Base-by-base conservation (phyloP, 2,329 filamentous ascomycete genomes). In the Microsporum ferrugineum region DNA sequence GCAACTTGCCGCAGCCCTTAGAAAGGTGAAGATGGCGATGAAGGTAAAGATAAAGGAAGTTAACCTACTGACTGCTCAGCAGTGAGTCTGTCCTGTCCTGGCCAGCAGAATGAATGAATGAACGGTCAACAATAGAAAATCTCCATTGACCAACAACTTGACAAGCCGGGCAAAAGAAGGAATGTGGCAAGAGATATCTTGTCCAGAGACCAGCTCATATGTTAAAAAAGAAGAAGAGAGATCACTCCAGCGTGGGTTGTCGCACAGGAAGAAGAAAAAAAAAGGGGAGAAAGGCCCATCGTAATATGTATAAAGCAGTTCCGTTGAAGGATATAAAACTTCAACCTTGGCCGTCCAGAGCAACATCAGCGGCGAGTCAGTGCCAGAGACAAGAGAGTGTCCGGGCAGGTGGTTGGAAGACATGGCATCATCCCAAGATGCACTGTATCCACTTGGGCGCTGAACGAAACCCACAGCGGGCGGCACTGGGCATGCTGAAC, bases 391-490 rank as follows among this genome's bases (percentile, higher is more conserved):
- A 51, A 8, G 23, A 51, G 45, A 51, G 23, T 23, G 45, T 51
- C 27, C 27, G 31, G 45, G 23, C 45, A 51, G 45, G 31, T 51
- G 45, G 45, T 51, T 51, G 45, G 45, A 51, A 51, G 45, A 51
- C 23, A 51, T 29, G 12, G 8, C 45, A 51, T 8, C 23, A 31
- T 29, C 12, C 45, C 45, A 51, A 51, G 45, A 51, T 33, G 45
- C 45, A 23, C 45, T 51, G 45, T 51, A 51, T 51, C 45, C 45
- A 51, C 45, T 51, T 51, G 45, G 45, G 45, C 45, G 45, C 45
- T 51, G 8, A 51, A 12, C 45, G 45, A 51, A 51, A 51, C 45
- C 45, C 45, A 51, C 45, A 51, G 45, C 45, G 45, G 45, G 45
- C 23, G 45, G 45, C 27, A 23, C 45, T 51, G 45, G 41, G 8